Evolutionary conservation across 805 yeast species (phyloP).

Genomic region (Yamadazyma phyllophila): DNA sequence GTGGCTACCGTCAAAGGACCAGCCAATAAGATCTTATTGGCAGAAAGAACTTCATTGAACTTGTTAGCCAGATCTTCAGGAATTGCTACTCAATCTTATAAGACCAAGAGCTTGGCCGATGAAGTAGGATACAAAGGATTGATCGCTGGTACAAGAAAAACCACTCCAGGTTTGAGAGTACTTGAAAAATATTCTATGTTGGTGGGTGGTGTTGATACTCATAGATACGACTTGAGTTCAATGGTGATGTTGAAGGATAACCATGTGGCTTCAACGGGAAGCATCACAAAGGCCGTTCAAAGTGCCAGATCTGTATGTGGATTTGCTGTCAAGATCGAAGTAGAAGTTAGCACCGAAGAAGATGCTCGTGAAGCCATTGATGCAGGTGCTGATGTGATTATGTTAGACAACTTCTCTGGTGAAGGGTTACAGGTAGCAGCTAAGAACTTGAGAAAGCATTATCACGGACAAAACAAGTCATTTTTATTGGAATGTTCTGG

Average conservation of each 20-base stretch:
- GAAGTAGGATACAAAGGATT: conserved; percentile 71
- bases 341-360: conserved; percentile 79
- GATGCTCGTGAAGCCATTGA: conserved; percentile 91
- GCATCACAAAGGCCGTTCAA: conserved; percentile 78
- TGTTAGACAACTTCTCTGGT: conserved; percentile 86
- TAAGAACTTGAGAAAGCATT: conserved; percentile 52
- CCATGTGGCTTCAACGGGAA: conserved; percentile 90
- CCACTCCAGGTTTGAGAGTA: conserved; percentile 92
- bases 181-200: conserved; percentile 92
- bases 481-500: conserved; percentile 90
- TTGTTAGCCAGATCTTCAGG: conserved; percentile 83
- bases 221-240: conserved; percentile 83
- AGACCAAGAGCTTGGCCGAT: conserved; percentile 60
- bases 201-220: conserved; percentile 93
- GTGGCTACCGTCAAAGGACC: conserved; percentile 82
- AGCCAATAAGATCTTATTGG: conserved; percentile 71
- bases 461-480: conserved; percentile 43
- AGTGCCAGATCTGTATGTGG: conserved; percentile 82
- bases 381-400: conserved; percentile 94
- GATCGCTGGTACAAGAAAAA: conserved; percentile 94
- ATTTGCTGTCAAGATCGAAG: conserved; percentile 86
- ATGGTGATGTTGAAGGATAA: conserved; percentile 97
- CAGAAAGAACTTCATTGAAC: conserved; percentile 86
- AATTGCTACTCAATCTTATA: conserved; percentile 71
- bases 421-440: conserved; percentile 67